phyloP scores from a whole-genome alignment of 176 grass and related monocot species.

The Phyllostachys edulis region DNA sequence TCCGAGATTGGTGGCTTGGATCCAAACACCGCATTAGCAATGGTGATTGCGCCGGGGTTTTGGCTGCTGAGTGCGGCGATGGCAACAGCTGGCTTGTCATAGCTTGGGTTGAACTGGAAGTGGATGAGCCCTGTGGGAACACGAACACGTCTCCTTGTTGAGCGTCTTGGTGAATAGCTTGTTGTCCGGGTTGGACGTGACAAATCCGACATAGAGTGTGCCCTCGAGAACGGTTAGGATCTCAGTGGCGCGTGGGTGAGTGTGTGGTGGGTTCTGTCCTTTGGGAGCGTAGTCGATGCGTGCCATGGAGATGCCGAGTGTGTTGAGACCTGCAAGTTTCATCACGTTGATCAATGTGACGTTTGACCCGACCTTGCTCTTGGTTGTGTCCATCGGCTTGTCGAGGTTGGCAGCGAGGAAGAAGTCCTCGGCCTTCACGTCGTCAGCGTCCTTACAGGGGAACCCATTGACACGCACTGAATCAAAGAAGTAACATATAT shows the following conservation, averaged over 20 bases:
- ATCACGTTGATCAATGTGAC: not conserved
- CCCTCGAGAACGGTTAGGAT: slow-evolving; percentile 17
- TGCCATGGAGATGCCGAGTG: slow-evolving; percentile 17
- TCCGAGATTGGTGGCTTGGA: slow-evolving; percentile 18
- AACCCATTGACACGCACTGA: slow-evolving; percentile 20
- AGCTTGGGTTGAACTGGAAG: slow-evolving; percentile 33
- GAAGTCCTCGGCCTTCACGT: not conserved
- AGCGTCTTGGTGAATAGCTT: slow-evolving; percentile 21
- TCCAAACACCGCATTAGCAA: not conserved
- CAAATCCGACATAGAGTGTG: slow-evolving; percentile 32
- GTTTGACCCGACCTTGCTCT: not conserved
- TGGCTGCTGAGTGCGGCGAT: not conserved
- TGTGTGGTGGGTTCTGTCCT: slow-evolving; percentile 33
- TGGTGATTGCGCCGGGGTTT: not conserved
- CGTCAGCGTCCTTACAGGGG: not conserved
- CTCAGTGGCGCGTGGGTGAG: slow-evolving; percentile 28
- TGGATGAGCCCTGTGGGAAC: slow-evolving; percentile 12
- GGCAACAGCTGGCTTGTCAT: not conserved
- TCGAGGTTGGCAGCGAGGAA: not conserved
- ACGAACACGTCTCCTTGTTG: slow-evolving; percentile 37
- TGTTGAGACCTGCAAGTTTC: slow-evolving; percentile 7
- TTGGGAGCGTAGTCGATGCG: slow-evolving; percentile 7
- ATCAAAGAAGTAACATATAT: not conserved
- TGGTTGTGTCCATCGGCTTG: not conserved
- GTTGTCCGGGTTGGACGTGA: slow-evolving; percentile 27